Evolutionary conservation across 2,329 filamentous ascomycete genomes (phyloP), one percentile per base, ranked within the genome.

Genomic region (Penicillium thymicola): DNA sequence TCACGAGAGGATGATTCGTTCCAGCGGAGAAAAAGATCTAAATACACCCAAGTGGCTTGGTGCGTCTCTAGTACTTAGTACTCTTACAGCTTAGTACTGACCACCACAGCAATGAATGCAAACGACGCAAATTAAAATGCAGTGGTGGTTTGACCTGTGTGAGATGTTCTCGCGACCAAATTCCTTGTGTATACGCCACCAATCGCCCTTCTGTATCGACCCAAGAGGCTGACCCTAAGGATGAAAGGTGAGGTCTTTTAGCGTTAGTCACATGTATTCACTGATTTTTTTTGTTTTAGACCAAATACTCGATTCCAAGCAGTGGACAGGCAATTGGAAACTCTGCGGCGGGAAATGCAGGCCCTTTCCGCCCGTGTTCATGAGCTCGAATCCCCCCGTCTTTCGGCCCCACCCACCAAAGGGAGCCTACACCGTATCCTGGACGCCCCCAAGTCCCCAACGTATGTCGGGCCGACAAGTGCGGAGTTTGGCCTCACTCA

Each of bases 101-200:
- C 53, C 8, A 28, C 5, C 41, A 5, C 32, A 88, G 87, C 65
- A 89, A 89, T 67, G 86, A 89, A 69, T 89, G 87, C 72, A 89
- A 89, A 66, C 79, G 87, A n/a, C 84, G 87, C 56, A 89, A 89
- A 72, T 85, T 89, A 67, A 89, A 89, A 72, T 89, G 87, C 74
- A 89, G 89, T 71, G 87, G 87, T 59, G 84, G 88, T 64, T 83
- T 81, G 1, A 83, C 85, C 1, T 90, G 87, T 62, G 81, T 85
- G 58, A 79, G 87, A 55, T 90, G 87, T 65, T 83, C 50, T 3
- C 63, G 65, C 16, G 84, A 89, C 71, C 85, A 84, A 64, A 78
- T 88, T 18, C 74, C 81, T 59, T 89, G 86, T 67, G 76, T 87
- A 43, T 89, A 89, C 74, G 80, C 85, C 6, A 82, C 85, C 14